Percentiles rank a stretch among this genome's conserved stretches.
phyloP scores from a whole-genome alignment of 2,329 filamentous ascomycete genomes.

The Fonsecaea monophora region DNA sequence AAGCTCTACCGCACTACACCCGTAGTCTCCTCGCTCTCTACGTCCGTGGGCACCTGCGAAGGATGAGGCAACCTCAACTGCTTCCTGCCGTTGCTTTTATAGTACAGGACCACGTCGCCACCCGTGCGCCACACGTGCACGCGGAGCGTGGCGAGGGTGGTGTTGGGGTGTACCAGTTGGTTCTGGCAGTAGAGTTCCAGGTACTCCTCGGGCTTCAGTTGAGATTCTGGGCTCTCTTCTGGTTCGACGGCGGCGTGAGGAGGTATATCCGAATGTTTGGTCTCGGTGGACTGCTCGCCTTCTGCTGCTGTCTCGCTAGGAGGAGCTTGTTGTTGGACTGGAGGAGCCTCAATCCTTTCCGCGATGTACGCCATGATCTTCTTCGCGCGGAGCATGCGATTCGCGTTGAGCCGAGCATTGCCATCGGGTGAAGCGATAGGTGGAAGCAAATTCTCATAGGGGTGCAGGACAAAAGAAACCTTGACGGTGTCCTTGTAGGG shows the following conservation, averaged over 20 bases:
- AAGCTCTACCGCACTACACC: slow-evolving; percentile 32
- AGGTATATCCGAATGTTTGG: background rate
- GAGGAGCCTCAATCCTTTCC: slow-evolving; percentile 79
- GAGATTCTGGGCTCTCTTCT: slow-evolving; percentile 42
- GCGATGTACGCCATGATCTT: slow-evolving; percentile 93
- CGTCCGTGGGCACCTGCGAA: slow-evolving; percentile 34
- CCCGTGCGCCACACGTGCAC: slow-evolving; percentile 93
- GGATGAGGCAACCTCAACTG: slow-evolving; percentile 44
- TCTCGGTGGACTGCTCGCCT: slow-evolving; percentile 3
- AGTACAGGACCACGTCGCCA: slow-evolving; percentile 88
- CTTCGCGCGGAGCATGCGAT: slow-evolving; percentile 92
- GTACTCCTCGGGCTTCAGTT: slow-evolving; percentile 83
- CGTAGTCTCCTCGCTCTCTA: slow-evolving; percentile 37
- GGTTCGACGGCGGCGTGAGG: background rate
- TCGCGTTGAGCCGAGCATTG: slow-evolving; percentile 92
- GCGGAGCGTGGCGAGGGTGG: slow-evolving; percentile 92
- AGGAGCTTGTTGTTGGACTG: slow-evolving; percentile 26
- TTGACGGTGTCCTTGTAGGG: slow-evolving; percentile 92
- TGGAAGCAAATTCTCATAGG: slow-evolving; percentile 76
- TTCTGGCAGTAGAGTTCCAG: slow-evolving; percentile 91
- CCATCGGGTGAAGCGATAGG: slow-evolving; percentile 75
- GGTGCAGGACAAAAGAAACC: slow-evolving; percentile 90
- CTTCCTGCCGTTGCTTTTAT: slow-evolving; percentile 89
- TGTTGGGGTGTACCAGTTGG: slow-evolving; percentile 72
- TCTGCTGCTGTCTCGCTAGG: slow-evolving; percentile 1